Conservation (phyloP, 768 basidiomycete genomes). For the Kwoniella pini region DNA sequence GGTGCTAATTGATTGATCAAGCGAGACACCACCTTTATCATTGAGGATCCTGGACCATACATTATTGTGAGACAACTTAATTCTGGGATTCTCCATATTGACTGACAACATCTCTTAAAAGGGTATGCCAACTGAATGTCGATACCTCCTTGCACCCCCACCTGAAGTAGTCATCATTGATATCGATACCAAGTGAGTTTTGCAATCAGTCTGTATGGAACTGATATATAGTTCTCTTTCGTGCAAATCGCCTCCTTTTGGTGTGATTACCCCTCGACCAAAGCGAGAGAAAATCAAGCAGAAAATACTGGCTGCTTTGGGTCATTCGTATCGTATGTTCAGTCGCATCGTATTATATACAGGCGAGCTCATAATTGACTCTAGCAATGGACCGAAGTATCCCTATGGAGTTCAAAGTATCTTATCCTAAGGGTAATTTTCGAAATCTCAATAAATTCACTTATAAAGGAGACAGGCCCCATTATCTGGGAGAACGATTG, state of each 20-base stretch:
- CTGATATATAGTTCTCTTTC: slow-evolving; percentile 65
- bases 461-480: slow-evolving; percentile 74
- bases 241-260: slow-evolving; percentile 63
- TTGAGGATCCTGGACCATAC: slow-evolving; percentile 96
- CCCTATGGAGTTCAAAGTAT: slow-evolving; percentile 84
- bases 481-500: slow-evolving; percentile 80
- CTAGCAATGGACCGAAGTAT: slow-evolving; percentile 37
- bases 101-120: slow-evolving; percentile 11
- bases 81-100: background rate
- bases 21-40: slow-evolving; percentile 87
- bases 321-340: slow-evolving; percentile 49
- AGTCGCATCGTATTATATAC: slow-evolving; percentile 39
- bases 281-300: slow-evolving; percentile 39
- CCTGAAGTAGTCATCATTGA: slow-evolving; percentile 86
- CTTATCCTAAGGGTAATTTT: slow-evolving; percentile 89
- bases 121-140: slow-evolving; percentile 76
- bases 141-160: slow-evolving; percentile 71
- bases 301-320: slow-evolving; percentile 30
- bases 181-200: slow-evolving; percentile 63
- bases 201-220: background rate
- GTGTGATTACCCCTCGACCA: slow-evolving; percentile 61
- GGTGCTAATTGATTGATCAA: background rate
- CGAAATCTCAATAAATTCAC: slow-evolving; percentile 87
- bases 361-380: background rate
- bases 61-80: slow-evolving; percentile 64